Base-by-base conservation (phyloP, 768 basidiomycete genomes). In the Podaxis sp. region DNA sequence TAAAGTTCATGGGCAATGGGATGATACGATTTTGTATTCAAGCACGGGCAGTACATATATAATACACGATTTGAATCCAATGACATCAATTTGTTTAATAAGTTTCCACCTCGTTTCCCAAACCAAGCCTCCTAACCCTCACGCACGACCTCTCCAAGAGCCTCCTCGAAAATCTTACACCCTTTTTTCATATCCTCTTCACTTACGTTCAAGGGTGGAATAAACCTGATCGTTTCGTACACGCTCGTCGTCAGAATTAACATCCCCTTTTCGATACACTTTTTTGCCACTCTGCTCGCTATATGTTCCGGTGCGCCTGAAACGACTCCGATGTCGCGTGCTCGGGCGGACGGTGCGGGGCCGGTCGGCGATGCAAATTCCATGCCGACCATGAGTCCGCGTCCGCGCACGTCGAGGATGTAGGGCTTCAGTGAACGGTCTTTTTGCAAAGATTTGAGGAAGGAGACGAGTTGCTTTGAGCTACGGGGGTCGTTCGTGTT, bases 141-240 rank as follows among this genome's bases (percentile, higher is more conserved):
- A 28, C 68, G 76, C 2, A 90, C 76, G 53, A 90, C 88, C 67
- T 92, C 89, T 71, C 82, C 80, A 12, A 95, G 83, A 8, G 91
- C 86, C 70, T 90, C 82, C 38, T 69, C 78, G 72, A 93, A 93
- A 28, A 92, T 87, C 42, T 73, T 69, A 63, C 78, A 79, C 0
- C 91, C 91, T 71, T 87, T 86, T 68, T 75, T 80, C 78, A 97
- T 76, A 71, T 98, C 93, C 72, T 81, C 84, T 73, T 85, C 74
- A 24, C 82, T 84, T 65, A 96, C 84, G 71, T 93, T 96, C 68
- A 98, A 75, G 15, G 96, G 86, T 3, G 96, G 96, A 69, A 99
- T 98, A 80, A 99, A 97, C 70, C 95, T 81, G 63, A 97, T 79
- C 13, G 90, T 89, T 73, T 96, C 90, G 73, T 91, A 96, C 26